A percentile compares a stretch with the other conserved stretches of the same genome.
phyloP scores from a whole-genome alignment of 108 stramenopile species.

The Nitzschia sp. region DNA sequence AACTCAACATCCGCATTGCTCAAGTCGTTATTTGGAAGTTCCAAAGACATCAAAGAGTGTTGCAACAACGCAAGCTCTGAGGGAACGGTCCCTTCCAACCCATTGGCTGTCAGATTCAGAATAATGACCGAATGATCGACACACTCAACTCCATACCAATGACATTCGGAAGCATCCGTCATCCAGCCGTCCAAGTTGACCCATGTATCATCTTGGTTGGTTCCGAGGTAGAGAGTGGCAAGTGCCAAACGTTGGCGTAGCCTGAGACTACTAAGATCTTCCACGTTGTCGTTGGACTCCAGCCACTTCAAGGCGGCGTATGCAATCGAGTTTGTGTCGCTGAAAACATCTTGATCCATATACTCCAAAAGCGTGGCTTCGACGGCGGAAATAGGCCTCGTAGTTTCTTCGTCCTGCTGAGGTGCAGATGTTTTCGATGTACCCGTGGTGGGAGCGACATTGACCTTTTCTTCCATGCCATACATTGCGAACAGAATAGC shows the following conservation, averaged over 20 bases:
- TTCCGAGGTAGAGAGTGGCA: conserved; percentile 14
- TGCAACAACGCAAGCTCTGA: conserved; percentile 24
- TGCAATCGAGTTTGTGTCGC: not conserved
- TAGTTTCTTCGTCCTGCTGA: not conserved
- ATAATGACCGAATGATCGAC: conserved; percentile 25
- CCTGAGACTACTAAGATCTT: not conserved
- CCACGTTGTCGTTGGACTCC: not conserved
- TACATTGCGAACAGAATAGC: conserved; percentile 1
- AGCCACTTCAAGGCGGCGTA: conserved; percentile 10
- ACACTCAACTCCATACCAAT: conserved; percentile 56
- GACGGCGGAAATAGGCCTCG: not conserved
- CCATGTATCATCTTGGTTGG: conserved; percentile 11
- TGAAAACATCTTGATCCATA: not conserved
- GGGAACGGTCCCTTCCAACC: conserved; percentile 36
- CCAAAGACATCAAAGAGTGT: conserved; percentile 7
- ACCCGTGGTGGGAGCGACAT: not conserved
- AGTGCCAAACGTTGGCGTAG: conserved; percentile 21
- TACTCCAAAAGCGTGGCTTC: not conserved
- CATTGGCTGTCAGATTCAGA: conserved; percentile 33
- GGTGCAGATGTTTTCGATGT: not conserved
- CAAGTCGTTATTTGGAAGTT: conserved; percentile 16
- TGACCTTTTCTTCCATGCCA: not conserved
- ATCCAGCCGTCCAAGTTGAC: conserved; percentile 35
- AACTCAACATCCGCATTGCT: conserved; percentile 35
- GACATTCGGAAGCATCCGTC: conserved; percentile 37